A percentile compares a stretch with the other conserved stretches of the same genome.
Conservation (phyloP, 768 basidiomycete species). For the Mycena galericulata region DNA sequence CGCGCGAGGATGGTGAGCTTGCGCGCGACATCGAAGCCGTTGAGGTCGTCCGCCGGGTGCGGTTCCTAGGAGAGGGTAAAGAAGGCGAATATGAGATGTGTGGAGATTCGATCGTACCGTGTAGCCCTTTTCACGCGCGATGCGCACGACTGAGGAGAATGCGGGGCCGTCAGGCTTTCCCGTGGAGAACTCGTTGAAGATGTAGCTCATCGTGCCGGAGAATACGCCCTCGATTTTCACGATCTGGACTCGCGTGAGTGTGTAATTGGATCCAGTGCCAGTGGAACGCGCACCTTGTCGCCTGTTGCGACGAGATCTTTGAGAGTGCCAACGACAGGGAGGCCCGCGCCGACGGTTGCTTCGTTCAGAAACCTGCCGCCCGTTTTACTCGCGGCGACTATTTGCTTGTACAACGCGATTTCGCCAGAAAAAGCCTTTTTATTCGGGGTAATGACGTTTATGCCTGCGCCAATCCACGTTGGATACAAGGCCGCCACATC, state of each 20-base stretch:
- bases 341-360: slow-evolving; percentile 94
- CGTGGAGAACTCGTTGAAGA: slow-evolving; percentile 95
- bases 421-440: slow-evolving; percentile 94
- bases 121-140: slow-evolving; percentile 93
- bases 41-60: slow-evolving; percentile 96
- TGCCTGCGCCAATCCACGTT: slow-evolving; percentile 77
- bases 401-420: slow-evolving; percentile 73
- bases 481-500: slow-evolving; percentile 87
- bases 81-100: neutral
- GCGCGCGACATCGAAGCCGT: slow-evolving; percentile 96
- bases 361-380: slow-evolving; percentile 86
- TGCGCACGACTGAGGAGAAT: slow-evolving; percentile 91
- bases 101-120: slow-evolving; percentile 65
- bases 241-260: slow-evolving; percentile 58
- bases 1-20: slow-evolving; percentile 97
- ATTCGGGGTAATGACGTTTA: slow-evolving; percentile 95
- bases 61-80: slow-evolving; percentile 75
- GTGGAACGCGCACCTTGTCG: slow-evolving; percentile 74
- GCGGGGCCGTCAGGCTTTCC: slow-evolving; percentile 73
- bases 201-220: slow-evolving; percentile 97
- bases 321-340: slow-evolving; percentile 92
- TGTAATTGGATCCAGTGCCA: neutral
- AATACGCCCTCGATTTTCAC: slow-evolving; percentile 97
- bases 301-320: slow-evolving; percentile 94
- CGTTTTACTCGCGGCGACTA: slow-evolving; percentile 70